Evolutionary conservation across 2,329 filamentous ascomycete genomes (phyloP).

Genomic region (Plenodomus lindquistii): DNA sequence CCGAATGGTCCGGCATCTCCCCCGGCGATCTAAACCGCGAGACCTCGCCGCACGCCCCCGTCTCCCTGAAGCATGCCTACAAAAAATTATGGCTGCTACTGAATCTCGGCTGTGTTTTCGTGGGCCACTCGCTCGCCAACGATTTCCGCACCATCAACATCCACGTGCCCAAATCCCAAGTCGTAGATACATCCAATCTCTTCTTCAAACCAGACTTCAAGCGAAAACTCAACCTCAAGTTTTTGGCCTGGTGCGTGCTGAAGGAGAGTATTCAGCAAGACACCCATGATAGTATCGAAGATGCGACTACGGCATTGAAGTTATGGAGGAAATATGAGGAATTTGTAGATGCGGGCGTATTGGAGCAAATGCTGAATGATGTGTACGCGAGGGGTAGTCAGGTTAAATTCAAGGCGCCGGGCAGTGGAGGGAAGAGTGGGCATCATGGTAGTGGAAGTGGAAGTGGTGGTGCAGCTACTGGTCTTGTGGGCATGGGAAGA

Average conservation of each 20-base stretch:
- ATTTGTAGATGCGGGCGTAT: conserved; percentile 81
- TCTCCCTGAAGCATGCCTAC: conserved; percentile 88
- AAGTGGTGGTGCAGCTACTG: neutral
- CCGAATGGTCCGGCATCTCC: conserved; percentile 89
- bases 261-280: conserved; percentile 93
- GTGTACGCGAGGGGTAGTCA: conserved; percentile 72
- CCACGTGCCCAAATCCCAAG: conserved; percentile 84
- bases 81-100: conserved; percentile 98
- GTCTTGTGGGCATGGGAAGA: conserved; percentile 4
- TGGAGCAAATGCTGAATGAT: conserved; percentile 82
- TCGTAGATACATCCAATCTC: conserved; percentile 91
- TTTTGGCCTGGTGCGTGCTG: conserved; percentile 83
- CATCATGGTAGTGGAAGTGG: neutral
- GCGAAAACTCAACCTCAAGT: conserved; percentile 87
- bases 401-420: conserved; percentile 49
- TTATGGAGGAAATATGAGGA: conserved; percentile 90
- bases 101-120: conserved; percentile 90
- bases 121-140: conserved; percentile 90
- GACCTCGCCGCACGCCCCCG: conserved; percentile 78
- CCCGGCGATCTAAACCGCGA: conserved; percentile 80
- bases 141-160: conserved; percentile 99
- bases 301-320: conserved; percentile 86
- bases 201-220: conserved; percentile 82
- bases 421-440: conserved; percentile 22
- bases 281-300: conserved; percentile 93